Evolutionary conservation across 495 filamentous ascomycete species (phyloP), one percentile per base, ranked within the genome.

Genomic region (Durotheca rogersii): DNA sequence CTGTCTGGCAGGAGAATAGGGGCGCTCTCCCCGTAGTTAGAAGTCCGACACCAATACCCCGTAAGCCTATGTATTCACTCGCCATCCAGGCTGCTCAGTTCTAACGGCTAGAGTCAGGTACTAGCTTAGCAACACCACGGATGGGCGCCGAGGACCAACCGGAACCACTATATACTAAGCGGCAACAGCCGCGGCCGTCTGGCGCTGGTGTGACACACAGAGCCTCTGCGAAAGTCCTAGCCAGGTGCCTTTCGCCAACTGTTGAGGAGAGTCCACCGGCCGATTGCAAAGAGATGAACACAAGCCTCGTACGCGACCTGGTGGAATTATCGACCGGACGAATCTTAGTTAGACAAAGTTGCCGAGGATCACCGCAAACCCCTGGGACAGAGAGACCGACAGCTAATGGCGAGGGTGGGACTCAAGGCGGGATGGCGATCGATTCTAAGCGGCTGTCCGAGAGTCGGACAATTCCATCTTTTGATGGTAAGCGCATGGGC

Each of bases 241-340:
- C 56, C 19, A 58, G 33, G 27, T 39, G 52, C 31, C 61, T 71
- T 15, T 65, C 64, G 16, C 68, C 67, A 12, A 70, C 65, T 3
- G 50, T 53, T 9, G 66, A 69, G 46, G 69, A 71, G 53, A 56
- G 47, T 33, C 51, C 48, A 23, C 41, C 34, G n/a, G 43, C 53
- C 16, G 41, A 34, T 35, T 12, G 23, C 5, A 0, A 35, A 3
- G 6, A 10, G 10, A 14, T 11, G 29, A 43, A 43, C 38, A 21
- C 25, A 46, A 30, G 16, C 7, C 21, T 31, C 30, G 12, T 6
- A 33, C 25, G 19, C 32, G 30, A 41, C 7, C 30, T 4, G 16
- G 16, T 4, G 14, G 11, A n/a, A 23, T 16, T 31, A 31, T 43
- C 47, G 15, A 14, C 49, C 15, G 36, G 10, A 7, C 42, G 16